Base-by-base conservation (phyloP, 2,329 filamentous ascomycete species). In the Claviceps maximensis region DNA sequence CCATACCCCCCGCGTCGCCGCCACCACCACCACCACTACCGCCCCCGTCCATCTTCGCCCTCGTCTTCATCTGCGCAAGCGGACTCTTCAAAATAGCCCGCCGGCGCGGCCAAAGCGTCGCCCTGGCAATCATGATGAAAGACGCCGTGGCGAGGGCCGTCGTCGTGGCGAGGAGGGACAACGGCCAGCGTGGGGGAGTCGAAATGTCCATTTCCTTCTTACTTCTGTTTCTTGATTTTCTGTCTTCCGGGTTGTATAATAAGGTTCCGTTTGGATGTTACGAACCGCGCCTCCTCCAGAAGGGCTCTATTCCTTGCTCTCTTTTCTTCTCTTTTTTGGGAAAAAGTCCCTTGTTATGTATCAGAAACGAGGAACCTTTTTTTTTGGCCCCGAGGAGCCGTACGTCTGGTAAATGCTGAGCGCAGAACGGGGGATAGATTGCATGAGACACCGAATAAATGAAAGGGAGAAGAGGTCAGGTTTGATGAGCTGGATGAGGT, bases 81-180 rank as follows among this genome's bases (percentile, higher is more conserved):
- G 76, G 75, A 36, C 70, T 75, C 12, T 61, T 67, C 51, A 78
- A 67, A 33, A 74, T 61, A 53, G 63, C 65, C 50, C 64, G 65
- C 44, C 63, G 63, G 31, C 59, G 58, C 33, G 74, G 73, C 65
- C 71, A 74, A 13, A 76, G 66, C 27, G 63, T 53, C n/a, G 60
- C 54, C 17, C 61, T 63, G 46, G 62, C 64, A 51, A 68, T 49
- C 25, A 65, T 63, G 19, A 74, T 61, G 41, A 74, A 57, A 15
- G 68, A 62, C 42, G 72, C 58, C 8, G 73, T 75, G 9, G 68
- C 65, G n/a, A 71, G 58, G 38, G 69, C 67, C 0, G 73, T 71
- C 2, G 69, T 70, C 21, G 67, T 68, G 31, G 69, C 65, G 49
- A 71, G 58, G 9, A 67, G 58, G 21, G 63, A 59, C 19, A 47